Evolutionary conservation across 73 alveolate genomes (phyloP).

Genomic region (Symbiodinium natans): DNA sequence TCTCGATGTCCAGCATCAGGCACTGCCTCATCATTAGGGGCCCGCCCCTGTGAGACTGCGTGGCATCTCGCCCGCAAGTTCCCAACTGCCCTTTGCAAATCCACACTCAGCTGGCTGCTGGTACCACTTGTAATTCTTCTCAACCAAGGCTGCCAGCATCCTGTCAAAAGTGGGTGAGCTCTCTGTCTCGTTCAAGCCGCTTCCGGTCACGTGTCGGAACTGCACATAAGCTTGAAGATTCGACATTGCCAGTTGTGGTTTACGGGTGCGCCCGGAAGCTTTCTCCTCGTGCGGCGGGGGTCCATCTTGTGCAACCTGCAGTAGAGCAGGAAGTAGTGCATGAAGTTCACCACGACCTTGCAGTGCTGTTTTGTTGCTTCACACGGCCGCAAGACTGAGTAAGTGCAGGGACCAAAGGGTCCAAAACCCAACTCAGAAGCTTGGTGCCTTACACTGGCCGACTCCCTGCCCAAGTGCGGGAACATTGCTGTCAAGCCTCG

Average conservation of each 20-base stretch:
- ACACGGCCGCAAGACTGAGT: neutral
- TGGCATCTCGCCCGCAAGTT: too few relatives aligned
- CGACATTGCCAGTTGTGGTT: neutral
- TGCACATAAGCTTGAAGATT: too few relatives aligned
- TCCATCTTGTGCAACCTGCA: constrained; percentile 15
- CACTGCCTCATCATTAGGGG: constrained; percentile 77
- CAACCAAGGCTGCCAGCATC: constrained; percentile 41
- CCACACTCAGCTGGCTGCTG: neutral
- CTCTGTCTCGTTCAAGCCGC: too few relatives aligned
- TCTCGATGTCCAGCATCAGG: constrained; percentile 88
- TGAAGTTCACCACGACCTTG: constrained; percentile 76
- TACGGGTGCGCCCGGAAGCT: neutral
- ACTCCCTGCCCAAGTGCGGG: constrained; percentile 88
- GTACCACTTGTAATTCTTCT: constrained; percentile 92
- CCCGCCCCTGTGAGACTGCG: too few relatives aligned
- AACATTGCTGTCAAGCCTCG: constrained; percentile 39
- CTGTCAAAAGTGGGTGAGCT: neutral
- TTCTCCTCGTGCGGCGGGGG: constrained; percentile 63
- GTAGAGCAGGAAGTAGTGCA: constrained; percentile 83
- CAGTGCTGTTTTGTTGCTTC: neutral
- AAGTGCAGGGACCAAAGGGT: neutral
- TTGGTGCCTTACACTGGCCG: constrained; percentile 23
- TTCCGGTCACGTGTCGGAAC: too few relatives aligned
- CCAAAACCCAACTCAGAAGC: neutral
- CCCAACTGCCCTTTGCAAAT: too few relatives aligned